phyloP scores from a whole-genome alignment of 495 filamentous ascomycete genomes.

The Penicillium robsamsonii region DNA sequence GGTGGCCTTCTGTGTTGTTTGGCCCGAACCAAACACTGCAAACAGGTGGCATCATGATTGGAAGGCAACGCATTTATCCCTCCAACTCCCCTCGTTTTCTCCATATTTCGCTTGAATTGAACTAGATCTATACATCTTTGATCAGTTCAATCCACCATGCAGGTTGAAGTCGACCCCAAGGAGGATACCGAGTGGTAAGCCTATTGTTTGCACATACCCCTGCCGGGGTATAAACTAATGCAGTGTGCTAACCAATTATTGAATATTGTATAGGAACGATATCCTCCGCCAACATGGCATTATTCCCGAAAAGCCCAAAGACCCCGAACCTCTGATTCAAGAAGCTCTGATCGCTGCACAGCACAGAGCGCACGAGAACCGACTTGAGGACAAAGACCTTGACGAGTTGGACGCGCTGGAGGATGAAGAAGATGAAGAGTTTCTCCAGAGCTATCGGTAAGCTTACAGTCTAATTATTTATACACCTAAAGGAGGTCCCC shows the following conservation, averaged over 20 bases:
- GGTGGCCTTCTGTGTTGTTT: slow-evolving; percentile 51
- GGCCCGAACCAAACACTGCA: slow-evolving; percentile 43
- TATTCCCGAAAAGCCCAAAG: slow-evolving; percentile 94
- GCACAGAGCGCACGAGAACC: slow-evolving; percentile 78
- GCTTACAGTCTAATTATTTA: not conserved
- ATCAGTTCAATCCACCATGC: slow-evolving; percentile 53
- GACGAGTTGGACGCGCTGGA: slow-evolving; percentile 93
- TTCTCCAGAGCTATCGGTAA: slow-evolving; percentile 79
- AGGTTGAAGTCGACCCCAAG: slow-evolving; percentile 89
- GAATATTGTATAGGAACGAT: slow-evolving; percentile 71
- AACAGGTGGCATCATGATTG: slow-evolving; percentile 42
- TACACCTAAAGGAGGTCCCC: not conserved
- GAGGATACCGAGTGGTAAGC: slow-evolving; percentile 95
- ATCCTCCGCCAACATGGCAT: slow-evolving; percentile 95
- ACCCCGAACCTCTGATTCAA: slow-evolving; percentile 89
- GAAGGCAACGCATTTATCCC: slow-evolving; percentile 12
- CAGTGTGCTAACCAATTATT: slow-evolving; percentile 10
- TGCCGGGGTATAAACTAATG: slow-evolving; percentile 14
- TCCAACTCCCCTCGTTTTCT: slow-evolving; percentile 9
- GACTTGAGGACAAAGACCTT: slow-evolving; percentile 87
- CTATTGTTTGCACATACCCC: slow-evolving; percentile 12
- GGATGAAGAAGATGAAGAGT: slow-evolving; percentile 90
- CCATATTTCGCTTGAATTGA: slow-evolving; percentile 7
- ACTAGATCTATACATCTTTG: not conserved
- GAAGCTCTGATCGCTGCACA: slow-evolving; percentile 87